Evolutionary conservation across 2,329 filamentous ascomycete species (phyloP).

Genomic region (Epichloe glyceriae): DNA sequence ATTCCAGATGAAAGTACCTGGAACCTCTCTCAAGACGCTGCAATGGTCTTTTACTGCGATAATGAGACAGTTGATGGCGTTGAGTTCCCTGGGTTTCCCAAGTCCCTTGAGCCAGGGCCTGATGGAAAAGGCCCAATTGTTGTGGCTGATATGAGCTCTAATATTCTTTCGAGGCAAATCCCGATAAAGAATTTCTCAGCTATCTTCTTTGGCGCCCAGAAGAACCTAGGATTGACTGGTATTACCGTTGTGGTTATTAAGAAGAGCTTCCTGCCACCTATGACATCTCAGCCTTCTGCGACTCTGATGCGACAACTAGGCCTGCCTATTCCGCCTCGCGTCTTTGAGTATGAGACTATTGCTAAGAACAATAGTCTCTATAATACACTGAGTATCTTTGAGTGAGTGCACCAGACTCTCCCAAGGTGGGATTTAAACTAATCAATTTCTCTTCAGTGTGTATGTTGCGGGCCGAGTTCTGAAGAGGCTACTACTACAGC

Average conservation of each 20-base stretch:
- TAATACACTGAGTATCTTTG: slow-evolving; percentile 92
- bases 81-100: slow-evolving; percentile 68
- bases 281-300: slow-evolving; percentile 50
- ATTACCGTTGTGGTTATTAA: slow-evolving; percentile 77
- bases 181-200: slow-evolving; percentile 67
- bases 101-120: slow-evolving; percentile 41
- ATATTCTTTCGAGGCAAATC: slow-evolving; percentile 73
- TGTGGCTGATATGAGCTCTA: slow-evolving; percentile 87
- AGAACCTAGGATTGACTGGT: slow-evolving; percentile 80
- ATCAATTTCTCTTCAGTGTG: slow-evolving; percentile 39
- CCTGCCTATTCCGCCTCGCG: slow-evolving; percentile 64
- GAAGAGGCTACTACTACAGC: slow-evolving; percentile 54
- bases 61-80: slow-evolving; percentile 94
- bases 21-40: slow-evolving; percentile 55
- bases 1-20: slow-evolving; percentile 69
- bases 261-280: slow-evolving; percentile 64
- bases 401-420: slow-evolving; percentile 29
- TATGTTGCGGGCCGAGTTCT: slow-evolving; percentile 87
- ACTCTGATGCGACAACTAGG: slow-evolving; percentile 59
- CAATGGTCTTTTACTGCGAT: slow-evolving; percentile 80
- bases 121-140: slow-evolving; percentile 60
- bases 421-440: not conserved
- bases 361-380: slow-evolving; percentile 92
- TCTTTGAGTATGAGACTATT: slow-evolving; percentile 73
- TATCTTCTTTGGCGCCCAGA: slow-evolving; percentile 89